Evolutionary conservation across 257 asterid species (phyloP), one percentile per base, ranked within the genome.

Genomic region (Scutellaria baicalensis): DNA sequence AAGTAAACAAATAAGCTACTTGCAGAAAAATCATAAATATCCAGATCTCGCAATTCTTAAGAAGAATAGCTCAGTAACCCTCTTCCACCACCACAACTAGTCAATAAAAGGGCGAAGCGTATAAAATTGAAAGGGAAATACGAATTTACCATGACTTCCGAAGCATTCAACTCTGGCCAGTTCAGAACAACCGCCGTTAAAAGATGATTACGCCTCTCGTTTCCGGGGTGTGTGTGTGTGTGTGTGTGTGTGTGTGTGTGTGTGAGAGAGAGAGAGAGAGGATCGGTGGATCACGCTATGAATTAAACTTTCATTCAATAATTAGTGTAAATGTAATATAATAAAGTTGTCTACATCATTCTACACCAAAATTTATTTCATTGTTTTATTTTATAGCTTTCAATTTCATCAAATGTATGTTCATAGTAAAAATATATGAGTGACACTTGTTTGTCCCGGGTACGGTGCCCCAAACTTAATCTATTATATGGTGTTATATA

Each of bases 141-240:
- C 35, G 71, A 31, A 70, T 44, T 64, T 71, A 77, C 81, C 81
- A 77, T 77, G 71, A 49, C 36, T 39, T 36, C 55, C 54, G 43
- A 48, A 63, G 66, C 72, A 70, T 70, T 48, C 75, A 27, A 59
- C 17, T 2, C 60, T 55, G 56, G 36, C 2, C 62, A 23, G 20
- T 33, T 6, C 35, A 9, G 59, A 52, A 51, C 9, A 13, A 16
- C 10, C 20, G 59, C 35, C 35, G 35, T 52, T 52, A 1, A 14
- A 0, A 16, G 23, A 49, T 20, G 59, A 18, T 20, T 20, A 33
- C 20, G 10, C 11, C 59, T 17, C 59, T 9, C 35, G 8, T 52
- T 51, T 52, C 20, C 11, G 11, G 72, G 35, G 36, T 66, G 71
- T 51, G n/a, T 10, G 6, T 61, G 6, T 51, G 55, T 48, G 68